Evolutionary conservation across 331 rosid genomes (phyloP), one percentile per base, ranked within the genome.

Genomic region (Erythrophleum ivorense): DNA sequence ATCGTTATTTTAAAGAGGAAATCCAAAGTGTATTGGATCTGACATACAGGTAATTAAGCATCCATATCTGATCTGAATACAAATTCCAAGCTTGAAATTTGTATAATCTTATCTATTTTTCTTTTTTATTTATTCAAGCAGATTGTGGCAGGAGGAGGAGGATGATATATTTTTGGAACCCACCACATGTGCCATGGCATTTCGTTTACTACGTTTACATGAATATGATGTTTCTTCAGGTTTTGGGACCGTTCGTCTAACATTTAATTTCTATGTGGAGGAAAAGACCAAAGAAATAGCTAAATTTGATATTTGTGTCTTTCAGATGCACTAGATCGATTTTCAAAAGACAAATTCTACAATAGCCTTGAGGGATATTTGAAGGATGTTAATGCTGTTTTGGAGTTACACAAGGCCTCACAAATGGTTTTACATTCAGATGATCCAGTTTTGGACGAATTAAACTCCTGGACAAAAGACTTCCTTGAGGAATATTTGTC

Each of bases 381-480:
- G 84, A 91, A 91, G 80, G 94, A 91, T 83, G 81, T 86, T 36
- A 81, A 80, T 67, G 80, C 94, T 75, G 75, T 89, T 43, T 74
- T 95, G 46, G 97, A 95, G 81, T 77, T 95, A 54, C 89, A 83
- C 71, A 90, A 60, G 81, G 97, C 97, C 81, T 90, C 98, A 58
- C 90, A 92, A 84, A 66, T 86, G 55, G 55, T 77, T 78, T 53
- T 89, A 48, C 78, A 87, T 69, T 92, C 92, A 10, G 78, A 88
- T 74, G 98, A 95, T 75, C 77, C 86, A 5, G 29, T 87, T 84
- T 75, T 94, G 80, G 87, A 78, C 71, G 85, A 85, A 77, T 86
- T 80, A 49, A 84, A 84, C 72, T 65, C 84, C 57, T 88, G 94
- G 95, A 59, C 66, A 59, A 24, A 5, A 24, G 13, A 3, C 15